Base-by-base conservation (phyloP, 257 asterid genomes). In the Coffea eugenioides region DNA sequence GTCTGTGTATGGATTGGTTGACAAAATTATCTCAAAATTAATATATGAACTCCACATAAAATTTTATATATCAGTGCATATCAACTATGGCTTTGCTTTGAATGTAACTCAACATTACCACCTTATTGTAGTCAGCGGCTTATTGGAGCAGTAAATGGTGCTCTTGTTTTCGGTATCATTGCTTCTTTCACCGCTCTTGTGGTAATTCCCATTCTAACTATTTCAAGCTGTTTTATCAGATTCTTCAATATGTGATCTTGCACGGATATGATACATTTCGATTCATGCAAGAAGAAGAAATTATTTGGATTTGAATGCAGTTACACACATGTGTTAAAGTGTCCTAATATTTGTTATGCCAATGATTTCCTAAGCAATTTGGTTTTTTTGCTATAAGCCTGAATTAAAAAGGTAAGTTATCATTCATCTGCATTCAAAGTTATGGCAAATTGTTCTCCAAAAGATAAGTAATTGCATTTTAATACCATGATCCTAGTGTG, bases 61-160 rank as follows among this genome's bases (percentile, higher is more conserved):
- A 0, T 36, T 68, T 18, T 25, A 68, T 39, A 34, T 68, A 16
- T 16, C 8, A 36, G 23, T 15, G 18, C 31, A 20, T 39, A 27
- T n/a, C n/a, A 16, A 16, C 16, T 4, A 15, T 11, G 45, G 48
- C 71, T 25, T 16, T 13, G 67, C 36, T 69, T 68, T 80, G 12
- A 46, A 79, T 67, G 65, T 84, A 77, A 83, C 23, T 59, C 23
- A 11, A 75, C 25, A 83, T 81, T 56, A 66, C 80, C 52, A 57
- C 79, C 78, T 79, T 70, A 74, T 73, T 84, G 86, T 79, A 93
- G 98, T 90, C 98, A 94, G 90, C 84, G 92, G 68, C 75, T 90
- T 79, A 88, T 94, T 68, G 98, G 98, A 61, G 92, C 97, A 7
- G 95, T 91, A 77, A 94, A 94, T 86, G 98, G 98, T 76, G 90